Evolutionary conservation across 2,329 filamentous ascomycete species (phyloP), one percentile per base, ranked within the genome.

Genomic region (Teratosphaeria pseudoeucalypti): DNA sequence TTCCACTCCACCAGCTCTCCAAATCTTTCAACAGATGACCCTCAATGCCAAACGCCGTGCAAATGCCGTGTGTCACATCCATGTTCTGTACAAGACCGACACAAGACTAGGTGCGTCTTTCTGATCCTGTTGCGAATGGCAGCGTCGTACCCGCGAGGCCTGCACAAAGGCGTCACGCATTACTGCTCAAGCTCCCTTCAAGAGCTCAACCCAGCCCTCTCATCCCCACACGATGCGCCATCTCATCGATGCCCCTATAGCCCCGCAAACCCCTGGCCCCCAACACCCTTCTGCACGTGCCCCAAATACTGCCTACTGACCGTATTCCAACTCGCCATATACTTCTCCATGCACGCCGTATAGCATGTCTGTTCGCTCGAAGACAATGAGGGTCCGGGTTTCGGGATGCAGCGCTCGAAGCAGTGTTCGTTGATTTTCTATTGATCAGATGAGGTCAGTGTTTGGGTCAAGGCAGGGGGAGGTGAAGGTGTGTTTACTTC

Each of bases 341-440:
- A 82, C 68, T 82, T 82, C 67, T 81, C 78, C 78, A 81, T 80
- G 72, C 79, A 82, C 52, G 71, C 63, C 23, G 76, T 77, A 67
- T 79, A 78, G 74, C 79, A 81, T 19, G 70, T 73, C 63, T 76
- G 69, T 67, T 82, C 79, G 70, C 74, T 73, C 54, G 75, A 77
- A 32, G 78, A 80, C 56, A 81, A 72, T 11, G 78, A 79, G 54
- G 76, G 70, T 60, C 77, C 75, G 62, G 79, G 79, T 65, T 79
- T 79, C 54, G 79, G 78, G 34, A 82, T 72, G 74, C 79, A 81
- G 68, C 78, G 77, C 64, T 81, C 78, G 74, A 81, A 82, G 73
- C 79, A 81, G 72, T 81, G 78, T 66, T 81, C 78, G 72, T 81
- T 81, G 64, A 82, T 72, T 76, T 81, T 81, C 78, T 81, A 60